Evolutionary conservation across 176 grass and related monocot species (phyloP).

Genomic region (Aegilops umbellulata): DNA sequence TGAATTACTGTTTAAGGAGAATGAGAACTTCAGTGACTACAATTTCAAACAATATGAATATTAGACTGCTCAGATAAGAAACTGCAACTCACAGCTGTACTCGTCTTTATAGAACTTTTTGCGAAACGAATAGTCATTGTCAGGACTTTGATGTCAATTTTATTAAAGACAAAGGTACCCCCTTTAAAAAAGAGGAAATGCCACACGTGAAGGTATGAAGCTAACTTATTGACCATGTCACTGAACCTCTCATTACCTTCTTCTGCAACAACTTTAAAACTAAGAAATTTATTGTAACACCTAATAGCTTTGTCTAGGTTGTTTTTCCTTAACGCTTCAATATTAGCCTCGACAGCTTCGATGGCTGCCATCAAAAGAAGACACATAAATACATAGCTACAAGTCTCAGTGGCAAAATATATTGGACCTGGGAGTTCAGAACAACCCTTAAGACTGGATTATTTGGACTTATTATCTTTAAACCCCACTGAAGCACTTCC

Average conservation of each 20-base stretch:
- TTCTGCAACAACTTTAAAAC: conserved; percentile 65
- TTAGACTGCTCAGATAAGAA: not conserved
- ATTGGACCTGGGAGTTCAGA: not conserved
- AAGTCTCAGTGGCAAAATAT: not conserved
- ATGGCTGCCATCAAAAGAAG: conserved; percentile 36
- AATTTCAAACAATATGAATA: too few species aligned
- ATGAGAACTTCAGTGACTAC: too few species aligned
- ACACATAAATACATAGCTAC: not conserved
- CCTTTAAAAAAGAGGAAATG: conserved; percentile 24
- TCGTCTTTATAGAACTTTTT: conserved; percentile 59
- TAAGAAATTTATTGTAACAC: conserved; percentile 80
- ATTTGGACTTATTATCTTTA: not conserved
- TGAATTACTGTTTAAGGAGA: too few species aligned
- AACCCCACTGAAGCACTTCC: not conserved
- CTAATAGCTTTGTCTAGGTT: conserved; percentile 51
- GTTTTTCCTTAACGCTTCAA: conserved; percentile 29
- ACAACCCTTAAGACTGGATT: not conserved
- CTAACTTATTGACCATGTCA: not conserved
- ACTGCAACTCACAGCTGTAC: conserved; percentile 64
- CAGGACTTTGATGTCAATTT: conserved; percentile 57
- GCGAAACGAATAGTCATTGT: conserved; percentile 66
- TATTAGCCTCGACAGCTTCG: conserved; percentile 59
- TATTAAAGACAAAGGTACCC: conserved; percentile 82
- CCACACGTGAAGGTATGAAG: not conserved
- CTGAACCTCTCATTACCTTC: conserved; percentile 53